Conservation (phyloP, 108 stramenopile species). For the Fragilariopsis cylindrus region DNA sequence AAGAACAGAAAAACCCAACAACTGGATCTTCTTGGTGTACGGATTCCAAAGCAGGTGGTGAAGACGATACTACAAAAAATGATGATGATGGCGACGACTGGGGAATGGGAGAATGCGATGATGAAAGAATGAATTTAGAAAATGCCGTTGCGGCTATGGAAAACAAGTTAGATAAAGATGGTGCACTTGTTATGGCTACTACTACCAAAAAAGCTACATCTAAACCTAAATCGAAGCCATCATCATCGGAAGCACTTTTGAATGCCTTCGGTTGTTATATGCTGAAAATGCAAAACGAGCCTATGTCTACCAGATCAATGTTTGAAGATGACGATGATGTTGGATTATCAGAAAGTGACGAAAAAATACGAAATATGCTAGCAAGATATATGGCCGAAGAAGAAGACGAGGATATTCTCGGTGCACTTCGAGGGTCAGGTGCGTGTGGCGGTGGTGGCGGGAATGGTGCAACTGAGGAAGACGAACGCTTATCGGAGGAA, state of each 20-base stretch:
- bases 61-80: no score
- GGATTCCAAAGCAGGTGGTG: neutral
- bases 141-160: slow-evolving; percentile 51
- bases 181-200: slow-evolving; percentile 7
- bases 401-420: slow-evolving; percentile 78
- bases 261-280: slow-evolving; percentile 42
- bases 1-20: neutral
- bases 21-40: neutral
- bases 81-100: slow-evolving; percentile 50
- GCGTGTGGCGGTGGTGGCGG: slow-evolving; percentile 8
- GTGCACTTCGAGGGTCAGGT: slow-evolving; percentile 46
- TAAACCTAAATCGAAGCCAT: slow-evolving; percentile 6
- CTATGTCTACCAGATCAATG: slow-evolving; percentile 26
- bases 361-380: slow-evolving; percentile 76
- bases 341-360: slow-evolving; percentile 50
- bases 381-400: slow-evolving; percentile 82
- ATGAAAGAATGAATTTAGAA: slow-evolving; percentile 57
- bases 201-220: slow-evolving; percentile 11
- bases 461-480: slow-evolving; percentile 54
- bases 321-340: slow-evolving; percentile 74
- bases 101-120: slow-evolving; percentile 38
- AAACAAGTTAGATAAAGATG: slow-evolving; percentile 24
- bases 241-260: slow-evolving; percentile 1
- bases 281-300: slow-evolving; percentile 59
- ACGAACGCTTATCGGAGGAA: slow-evolving; percentile 70